Evolutionary conservation across 1,284 basidiomycete species (phyloP).

Genomic region (Naganishia sp.): DNA sequence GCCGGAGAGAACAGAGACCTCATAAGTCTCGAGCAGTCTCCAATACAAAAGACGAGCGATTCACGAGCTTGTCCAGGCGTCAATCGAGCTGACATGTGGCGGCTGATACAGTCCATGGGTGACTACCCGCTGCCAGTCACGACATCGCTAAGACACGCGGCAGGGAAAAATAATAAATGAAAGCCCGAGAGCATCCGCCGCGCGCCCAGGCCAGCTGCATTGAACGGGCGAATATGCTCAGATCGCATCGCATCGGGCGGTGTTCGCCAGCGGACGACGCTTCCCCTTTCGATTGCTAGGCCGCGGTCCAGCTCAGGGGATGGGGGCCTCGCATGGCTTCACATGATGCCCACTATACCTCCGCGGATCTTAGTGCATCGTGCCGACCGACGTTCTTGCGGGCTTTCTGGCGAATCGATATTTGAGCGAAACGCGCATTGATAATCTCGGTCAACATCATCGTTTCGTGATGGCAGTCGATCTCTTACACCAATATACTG

Average conservation of each 20-base stretch:
- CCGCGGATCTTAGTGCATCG: neutral
- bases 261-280: no score
- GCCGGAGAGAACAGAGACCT: no score
- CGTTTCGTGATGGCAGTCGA: no score
- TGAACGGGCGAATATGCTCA: conserved; percentile 9
- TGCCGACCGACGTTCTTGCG: neutral
- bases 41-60: no score
- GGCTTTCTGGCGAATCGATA: no score
- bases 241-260: conserved; percentile 1
- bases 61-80: neutral
- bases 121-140: neutral
- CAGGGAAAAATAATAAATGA: neutral
- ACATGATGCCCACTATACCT: neutral
- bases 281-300: conserved; percentile 3
- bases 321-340: neutral
- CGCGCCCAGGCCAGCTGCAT: neutral
- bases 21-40: no score
- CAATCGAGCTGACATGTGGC: neutral
- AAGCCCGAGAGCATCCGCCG: neutral
- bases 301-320: neutral
- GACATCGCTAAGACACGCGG: conserved; percentile 1
- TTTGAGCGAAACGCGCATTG: no score
- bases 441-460: neutral
- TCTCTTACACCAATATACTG: no score
- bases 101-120: neutral